Evolutionary conservation across 495 filamentous ascomycete species (phyloP), one percentile per base, ranked within the genome.

Genomic region (Polyplosphaeria fusca): DNA sequence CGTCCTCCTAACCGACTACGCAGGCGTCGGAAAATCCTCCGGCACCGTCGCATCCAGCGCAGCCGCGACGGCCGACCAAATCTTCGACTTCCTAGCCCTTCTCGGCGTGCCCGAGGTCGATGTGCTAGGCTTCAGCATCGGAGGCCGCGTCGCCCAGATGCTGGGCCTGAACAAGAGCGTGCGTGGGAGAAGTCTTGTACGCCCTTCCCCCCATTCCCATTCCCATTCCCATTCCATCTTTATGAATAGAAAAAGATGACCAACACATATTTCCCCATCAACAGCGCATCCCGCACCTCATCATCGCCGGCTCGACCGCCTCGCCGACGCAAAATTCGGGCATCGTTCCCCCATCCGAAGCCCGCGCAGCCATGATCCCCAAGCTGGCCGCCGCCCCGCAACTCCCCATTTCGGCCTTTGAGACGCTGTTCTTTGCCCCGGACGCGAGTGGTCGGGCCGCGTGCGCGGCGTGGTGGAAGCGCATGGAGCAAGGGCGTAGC

Each of bases 1-100:
- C 39, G 39, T 42, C 39, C 39, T 42, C 7, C 39, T 42, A 7
- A 42, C 20, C 39, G 39, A 42, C 39, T 42, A 42, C 19, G 39
- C 5, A 42, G 39, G 39, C 39, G 19, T 20, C 39, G 39, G 39
- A 7, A 42, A 42, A 42, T 42, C 39, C 9, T 11, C 9, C 7
- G 39, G 39, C 39, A 19, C 9, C 5, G 39, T 42, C 9, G 39
- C 39, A 5, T 19, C 9, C 5, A 42, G 9, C 9, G 39, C 39
- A 5, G 39, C 9, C 5, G 39, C 5, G 5, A 5, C 18, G 5
- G 39, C 39, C 7, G 9, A 7, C 11, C 39, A 42, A 20, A 42
- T 42, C 19, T 18, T 13, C 18, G 5, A 5, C 39, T 42, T 42
- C 19, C 39, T 42, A 7, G 5, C 5, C 9, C 39, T 42, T 9